Percentiles rank a stretch among this genome's conserved stretches.
These are phyloP conservation scores for Melanogaster broomeanus DNA, from an alignment of 768 basidiomycete species.

Conservation along the genomic window DNA sequence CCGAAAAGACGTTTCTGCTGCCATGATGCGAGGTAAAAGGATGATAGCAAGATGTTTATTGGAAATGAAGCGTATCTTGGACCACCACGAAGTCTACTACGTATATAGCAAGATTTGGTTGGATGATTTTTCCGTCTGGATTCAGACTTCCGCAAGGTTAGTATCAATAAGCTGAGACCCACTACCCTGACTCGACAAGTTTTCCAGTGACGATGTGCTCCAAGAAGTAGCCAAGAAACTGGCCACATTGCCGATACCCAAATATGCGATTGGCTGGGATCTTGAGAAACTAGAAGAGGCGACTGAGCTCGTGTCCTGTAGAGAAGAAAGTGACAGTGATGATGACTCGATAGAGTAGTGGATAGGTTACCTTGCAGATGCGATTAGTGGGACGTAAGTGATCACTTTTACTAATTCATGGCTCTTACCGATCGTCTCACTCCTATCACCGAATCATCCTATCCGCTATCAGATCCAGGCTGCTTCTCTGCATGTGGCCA, in stretches of 20 bases:
- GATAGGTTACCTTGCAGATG: slow-evolving; percentile 6
- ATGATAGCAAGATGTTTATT: slow-evolving; percentile 65
- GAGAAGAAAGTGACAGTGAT: slow-evolving; percentile 64
- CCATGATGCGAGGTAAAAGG: slow-evolving; percentile 63
- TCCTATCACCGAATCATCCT: no score
- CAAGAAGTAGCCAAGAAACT: slow-evolving; percentile 46
- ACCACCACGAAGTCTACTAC: slow-evolving; percentile 85
- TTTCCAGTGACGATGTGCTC: slow-evolving; percentile 58
- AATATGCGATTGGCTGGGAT: slow-evolving; percentile 65
- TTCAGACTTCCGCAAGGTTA: slow-evolving; percentile 68
- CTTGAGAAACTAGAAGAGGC: slow-evolving; percentile 66
- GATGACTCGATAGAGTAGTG: slow-evolving; percentile 52
- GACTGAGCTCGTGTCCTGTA: slow-evolving; percentile 38
- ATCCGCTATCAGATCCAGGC: neutral
- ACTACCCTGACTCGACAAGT: slow-evolving; percentile 1
- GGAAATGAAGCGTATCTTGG: slow-evolving; percentile 71
- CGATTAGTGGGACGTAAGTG: neutral
- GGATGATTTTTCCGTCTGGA: slow-evolving; percentile 85
- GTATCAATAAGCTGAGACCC: slow-evolving; percentile 17
- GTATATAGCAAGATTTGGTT: slow-evolving; percentile 88
- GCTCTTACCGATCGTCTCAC: neutral
- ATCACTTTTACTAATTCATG: neutral
- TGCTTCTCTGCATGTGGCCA: neutral
- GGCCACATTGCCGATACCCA: slow-evolving; percentile 44
- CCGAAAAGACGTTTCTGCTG: slow-evolving; percentile 56